Evolutionary conservation across 495 filamentous ascomycete genomes (phyloP), one percentile per base, ranked within the genome.

Genomic region (Aeminium ludgeri): DNA sequence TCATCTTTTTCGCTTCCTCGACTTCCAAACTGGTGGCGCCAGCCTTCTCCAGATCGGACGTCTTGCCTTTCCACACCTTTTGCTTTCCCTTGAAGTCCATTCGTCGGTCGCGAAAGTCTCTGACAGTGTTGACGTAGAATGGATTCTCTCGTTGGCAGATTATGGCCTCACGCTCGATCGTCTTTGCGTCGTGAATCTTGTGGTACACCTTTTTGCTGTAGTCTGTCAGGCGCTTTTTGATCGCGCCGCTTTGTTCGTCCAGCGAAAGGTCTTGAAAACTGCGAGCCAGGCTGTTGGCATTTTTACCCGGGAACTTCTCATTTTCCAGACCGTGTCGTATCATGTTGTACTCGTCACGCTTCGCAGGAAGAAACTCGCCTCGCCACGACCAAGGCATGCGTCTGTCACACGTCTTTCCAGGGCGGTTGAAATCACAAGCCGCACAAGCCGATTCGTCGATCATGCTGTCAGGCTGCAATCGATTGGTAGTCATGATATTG

Each of bases 401-500:
- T 51, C 89, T 72, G 62, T 99, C 89, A 55, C 89, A 99, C 2
- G 83, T 95, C 56, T 99, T 99, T 2, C 91, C 91, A 0, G 89
- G 89, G 28, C 89, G 69, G 48, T 99, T 99, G 69, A 99, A 99
- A 53, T 99, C 89, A 57, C 89, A 99, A 6, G 91, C 86, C 0
- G 89, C 89, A 53, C 89, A 99, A 47, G 89, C 78, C 2, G 91
- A 86, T 55, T 99, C 89, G 34, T 86, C 62, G 30, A 96, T 93
- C 84, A 99, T 89, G 3, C 91, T 96, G 57, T 99, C 89, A 1
- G 89, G 89, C 42, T 99, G 89, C 23, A 99, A 61, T 52, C 89
- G 82, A 54, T 99, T 99, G 8, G 91, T 99, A 3, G 89, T 96
- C 91, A 99, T 99, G 60, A 99, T 99, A 56, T 99, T 99, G 13